Conservation (phyloP, 352 stramenopile species). For the Phytophthora nicotianae region DNA sequence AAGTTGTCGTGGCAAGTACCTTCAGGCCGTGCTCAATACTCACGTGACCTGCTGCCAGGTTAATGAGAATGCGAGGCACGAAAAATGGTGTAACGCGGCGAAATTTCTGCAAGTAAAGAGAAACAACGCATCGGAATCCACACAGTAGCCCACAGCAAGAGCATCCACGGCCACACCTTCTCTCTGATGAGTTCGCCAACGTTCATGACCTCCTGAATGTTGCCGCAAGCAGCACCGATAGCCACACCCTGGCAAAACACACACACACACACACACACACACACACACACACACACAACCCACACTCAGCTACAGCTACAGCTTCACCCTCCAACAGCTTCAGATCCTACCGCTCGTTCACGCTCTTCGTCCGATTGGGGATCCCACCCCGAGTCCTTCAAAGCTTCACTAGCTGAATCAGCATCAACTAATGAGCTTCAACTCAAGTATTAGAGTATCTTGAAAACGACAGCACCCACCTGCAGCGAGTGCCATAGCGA, state of each 20-base stretch:
- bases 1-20: no score
- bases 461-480: conserved; percentile 28
- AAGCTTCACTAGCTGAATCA: conserved; percentile 71
- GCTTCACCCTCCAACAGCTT: not conserved
- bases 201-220: conserved; percentile 87
- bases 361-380: conserved; percentile 67
- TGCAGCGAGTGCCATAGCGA: conserved; percentile 76
- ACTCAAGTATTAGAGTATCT: not conserved
- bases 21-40: conserved; percentile 92
- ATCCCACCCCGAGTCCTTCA: conserved; percentile 77
- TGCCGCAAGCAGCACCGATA: conserved; percentile 85
- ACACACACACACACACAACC: no score
- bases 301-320: no score
- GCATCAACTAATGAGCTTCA: conserved; percentile 2
- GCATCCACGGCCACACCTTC: conserved; percentile 43
- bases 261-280: no score
- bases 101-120: conserved; percentile 79
- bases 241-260: conserved; percentile 66
- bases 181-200: conserved; percentile 64
- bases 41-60: conserved; percentile 92
- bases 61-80: conserved; percentile 93
- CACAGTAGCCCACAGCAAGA: not conserved
- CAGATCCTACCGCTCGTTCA: conserved; percentile 54
- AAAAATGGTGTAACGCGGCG: conserved; percentile 94
- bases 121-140: not conserved